Evolutionary conservation across 2,329 filamentous ascomycete species (phyloP), one percentile per base, ranked within the genome.

Genomic region (Beauveria sp.): DNA sequence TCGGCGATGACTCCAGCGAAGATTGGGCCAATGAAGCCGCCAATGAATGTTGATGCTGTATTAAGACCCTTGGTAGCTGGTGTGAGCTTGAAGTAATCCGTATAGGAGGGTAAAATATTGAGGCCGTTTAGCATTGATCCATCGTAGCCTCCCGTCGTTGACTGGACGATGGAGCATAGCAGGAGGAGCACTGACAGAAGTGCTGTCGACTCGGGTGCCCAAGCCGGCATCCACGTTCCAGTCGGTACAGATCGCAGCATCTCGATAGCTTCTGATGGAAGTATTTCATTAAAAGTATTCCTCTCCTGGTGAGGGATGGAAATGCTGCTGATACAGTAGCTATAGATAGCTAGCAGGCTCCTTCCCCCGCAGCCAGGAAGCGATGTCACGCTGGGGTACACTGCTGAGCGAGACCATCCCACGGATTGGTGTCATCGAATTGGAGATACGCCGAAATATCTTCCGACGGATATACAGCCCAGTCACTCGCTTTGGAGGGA

Each of bases 51-150:
- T 1, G 79, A 79, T 0, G 81, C 78, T 5, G 81, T 85, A 65
- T 84, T 83, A 18, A 86, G 73, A 3, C 79, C 81, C 0, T 75
- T 79, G 0, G 81, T 83, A 0, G 79, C 77, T 0, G 78, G 68
- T n/a, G 71, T 83, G 8, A 85, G 76, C 4, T 76, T 65, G 70
- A 86, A 85, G 67, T 85, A 85, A 43, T 82, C 74, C 0, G 75
- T 78, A 67, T 85, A 86, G 0, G 77, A 78, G 0, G 81, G 81
- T 18, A 86, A 68, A 62, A 86, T 84, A 62, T 84, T 81, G 26
- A 86, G 74, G 0, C 80, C 81, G 63, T 84, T 84, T 70, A 84
- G 73, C 72, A 84, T 80, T 2, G 78, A 81, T 2, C 77, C 76
- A 61, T 81, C 78, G 58, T 79, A 78, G 26, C 76, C 73, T 34